Evolutionary conservation across 176 grass and related monocot species (phyloP).

Genomic region (Bothriochloa decipiens): DNA sequence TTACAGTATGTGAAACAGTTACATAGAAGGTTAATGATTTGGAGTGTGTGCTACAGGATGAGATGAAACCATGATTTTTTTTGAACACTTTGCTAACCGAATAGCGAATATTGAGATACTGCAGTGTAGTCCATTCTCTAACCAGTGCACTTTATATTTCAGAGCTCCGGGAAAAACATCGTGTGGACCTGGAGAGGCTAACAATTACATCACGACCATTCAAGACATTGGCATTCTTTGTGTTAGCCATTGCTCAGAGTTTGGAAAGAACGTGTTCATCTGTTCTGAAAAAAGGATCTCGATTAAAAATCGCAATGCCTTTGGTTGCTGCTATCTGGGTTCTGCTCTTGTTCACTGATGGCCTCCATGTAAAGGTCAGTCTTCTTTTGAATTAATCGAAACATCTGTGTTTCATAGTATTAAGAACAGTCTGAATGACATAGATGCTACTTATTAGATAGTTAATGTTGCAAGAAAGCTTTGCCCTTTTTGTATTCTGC

Average conservation of each 20-base stretch:
- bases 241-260: conserved; percentile 65
- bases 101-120: not conserved
- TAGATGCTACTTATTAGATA: not conserved
- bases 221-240: conserved; percentile 69
- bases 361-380: conserved; percentile 73
- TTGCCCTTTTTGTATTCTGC: conserved; percentile 24
- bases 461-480: conserved; percentile 4
- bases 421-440: not conserved
- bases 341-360: conserved; percentile 58
- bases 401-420: conserved; percentile 9
- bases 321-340: conserved; percentile 42
- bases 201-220: conserved; percentile 71
- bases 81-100: not conserved
- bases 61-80: conserved; percentile 11
- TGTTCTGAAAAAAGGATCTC: conserved; percentile 57
- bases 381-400: conserved; percentile 19
- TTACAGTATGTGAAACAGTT: not conserved
- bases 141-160: conserved; percentile 45
- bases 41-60: not conserved
- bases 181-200: conserved; percentile 59
- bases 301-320: conserved; percentile 53
- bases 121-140: conserved; percentile 21
- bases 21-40: conserved; percentile 13
- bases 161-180: conserved; percentile 75
- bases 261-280: conserved; percentile 57